Percentiles rank a stretch among this genome's conserved stretches.
These are phyloP conservation scores for Gossypium trilobum DNA, from an alignment of 441 rosid species.

Conservation along the genomic window DNA sequence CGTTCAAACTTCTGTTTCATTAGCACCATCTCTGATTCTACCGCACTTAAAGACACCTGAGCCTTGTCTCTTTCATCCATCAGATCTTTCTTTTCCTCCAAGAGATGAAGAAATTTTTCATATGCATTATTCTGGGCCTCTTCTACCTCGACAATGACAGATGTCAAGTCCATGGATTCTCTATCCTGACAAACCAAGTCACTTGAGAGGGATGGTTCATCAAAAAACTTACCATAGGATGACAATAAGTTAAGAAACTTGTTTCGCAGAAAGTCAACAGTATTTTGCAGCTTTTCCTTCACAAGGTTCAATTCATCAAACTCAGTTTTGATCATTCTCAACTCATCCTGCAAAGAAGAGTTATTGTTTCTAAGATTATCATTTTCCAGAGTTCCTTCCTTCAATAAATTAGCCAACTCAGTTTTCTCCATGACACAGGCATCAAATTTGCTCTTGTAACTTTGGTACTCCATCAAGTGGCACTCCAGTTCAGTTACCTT, in stretches of 20 bases:
- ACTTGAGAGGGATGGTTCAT: conserved; percentile 26
- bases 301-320: conserved; percentile 39
- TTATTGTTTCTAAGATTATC: conserved; percentile 37
- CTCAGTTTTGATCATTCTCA: conserved; percentile 34
- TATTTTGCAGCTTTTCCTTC: conserved; percentile 44
- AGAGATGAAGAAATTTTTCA: conserved; percentile 43
- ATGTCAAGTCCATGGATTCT: conserved; percentile 36
- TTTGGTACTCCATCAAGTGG: conserved; percentile 38
- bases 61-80: conserved; percentile 44
- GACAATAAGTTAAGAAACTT: conserved; percentile 36
- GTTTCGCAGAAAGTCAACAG: conserved; percentile 30
- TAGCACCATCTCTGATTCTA: conserved; percentile 40
- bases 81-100: conserved; percentile 46
- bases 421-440: conserved; percentile 49
- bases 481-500: conserved; percentile 64
- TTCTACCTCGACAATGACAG: conserved; percentile 37
- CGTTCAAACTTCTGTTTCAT: conserved; percentile 52
- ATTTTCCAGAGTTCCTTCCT: conserved; percentile 47
- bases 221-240: conserved; percentile 33
- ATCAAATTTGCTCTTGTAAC: conserved; percentile 49
- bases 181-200: conserved; percentile 30
- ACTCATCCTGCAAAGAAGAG: conserved; percentile 45
- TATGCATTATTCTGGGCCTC: conserved; percentile 45
- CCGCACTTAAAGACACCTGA: conserved; percentile 29
- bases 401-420: conserved; percentile 53